These are phyloP conservation scores for Begonia loranthoides DNA, from an alignment of 306 rosid genomes.

Conservation along the genomic window DNA sequence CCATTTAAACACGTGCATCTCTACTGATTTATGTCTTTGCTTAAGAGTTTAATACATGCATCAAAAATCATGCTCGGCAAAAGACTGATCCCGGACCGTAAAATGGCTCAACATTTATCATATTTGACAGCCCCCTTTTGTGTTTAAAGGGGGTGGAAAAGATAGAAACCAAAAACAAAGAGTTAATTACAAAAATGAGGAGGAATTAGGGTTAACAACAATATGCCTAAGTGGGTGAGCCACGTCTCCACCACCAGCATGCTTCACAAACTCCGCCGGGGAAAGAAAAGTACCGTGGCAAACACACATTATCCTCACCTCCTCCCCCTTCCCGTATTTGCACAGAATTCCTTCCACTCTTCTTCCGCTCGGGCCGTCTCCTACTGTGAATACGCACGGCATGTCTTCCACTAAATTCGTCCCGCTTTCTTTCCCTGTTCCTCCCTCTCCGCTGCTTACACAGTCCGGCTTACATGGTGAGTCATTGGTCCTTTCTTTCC, in stretches of 20 bases:
- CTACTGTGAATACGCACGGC: slow-evolving; percentile 92
- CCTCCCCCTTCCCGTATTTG: slow-evolving; percentile 80
- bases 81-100: too few species aligned
- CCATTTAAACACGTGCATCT: too few species aligned
- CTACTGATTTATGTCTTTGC: too few species aligned
- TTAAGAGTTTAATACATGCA: too few species aligned
- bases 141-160: too few species aligned
- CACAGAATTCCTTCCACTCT: slow-evolving; percentile 80
- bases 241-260: slow-evolving; percentile 89
- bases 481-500: slow-evolving; percentile 27
- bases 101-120: too few species aligned
- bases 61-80: too few species aligned
- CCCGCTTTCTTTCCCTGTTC: slow-evolving; percentile 24
- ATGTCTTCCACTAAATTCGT: slow-evolving; percentile 66
- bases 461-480: slow-evolving; percentile 26
- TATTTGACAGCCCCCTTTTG: too few species aligned
- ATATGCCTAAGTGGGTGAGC: slow-evolving; percentile 79
- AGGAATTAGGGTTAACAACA: slow-evolving; percentile 63
- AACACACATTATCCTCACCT: slow-evolving; percentile 95
- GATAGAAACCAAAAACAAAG: too few species aligned
- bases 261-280: slow-evolving; percentile 95
- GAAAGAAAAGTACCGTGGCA: slow-evolving; percentile 87
- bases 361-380: slow-evolving; percentile 70
- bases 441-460: slow-evolving; percentile 20
- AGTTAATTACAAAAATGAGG: slow-evolving; percentile 24